Percentiles rank a stretch among this genome's conserved stretches.
phyloP scores from a whole-genome alignment of 2,329 filamentous ascomycete species.

The Ophiostoma montium region DNA sequence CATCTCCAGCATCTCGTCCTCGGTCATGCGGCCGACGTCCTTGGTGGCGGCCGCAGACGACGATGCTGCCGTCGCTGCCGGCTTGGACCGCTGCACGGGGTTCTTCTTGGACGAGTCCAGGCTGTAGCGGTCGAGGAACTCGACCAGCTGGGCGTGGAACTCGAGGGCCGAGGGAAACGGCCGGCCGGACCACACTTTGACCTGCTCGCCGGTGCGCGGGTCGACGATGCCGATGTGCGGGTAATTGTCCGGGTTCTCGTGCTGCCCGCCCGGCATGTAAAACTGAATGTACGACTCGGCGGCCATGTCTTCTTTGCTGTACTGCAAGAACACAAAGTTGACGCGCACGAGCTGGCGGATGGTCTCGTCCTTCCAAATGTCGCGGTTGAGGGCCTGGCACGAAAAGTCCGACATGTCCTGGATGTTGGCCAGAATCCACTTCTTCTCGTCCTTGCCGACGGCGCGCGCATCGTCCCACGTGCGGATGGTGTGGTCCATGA shows the following conservation, averaged over 20 bases:
- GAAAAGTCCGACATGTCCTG: conserved; percentile 90
- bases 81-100: conserved; percentile 70
- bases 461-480: conserved; percentile 77
- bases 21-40: conserved; percentile 79
- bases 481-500: conserved; percentile 53
- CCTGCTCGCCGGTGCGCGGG: conserved; percentile 87
- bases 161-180: conserved; percentile 59
- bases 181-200: conserved; percentile 86
- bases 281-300: conserved; percentile 76
- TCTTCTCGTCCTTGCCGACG: conserved; percentile 73
- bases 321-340: conserved; percentile 93
- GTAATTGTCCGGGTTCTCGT: conserved; percentile 78
- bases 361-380: conserved; percentile 82
- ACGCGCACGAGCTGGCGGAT: conserved; percentile 72
- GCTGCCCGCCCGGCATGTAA: conserved; percentile 59
- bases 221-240: conserved; percentile 95
- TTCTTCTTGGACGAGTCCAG: conserved; percentile 81
- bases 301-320: conserved; percentile 68
- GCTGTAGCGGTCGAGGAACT: conserved; percentile 96
- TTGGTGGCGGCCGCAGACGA: conserved; percentile 40
- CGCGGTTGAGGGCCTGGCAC: conserved; percentile 85
- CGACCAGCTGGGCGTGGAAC: conserved; percentile 81
- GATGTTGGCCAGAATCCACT: conserved; percentile 92
- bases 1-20: conserved; percentile 94
- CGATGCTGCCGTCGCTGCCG: too few relatives aligned